phyloP scores from a whole-genome alignment of 1,284 basidiomycete species.

The Cutaneotrichosporon curvatum region DNA sequence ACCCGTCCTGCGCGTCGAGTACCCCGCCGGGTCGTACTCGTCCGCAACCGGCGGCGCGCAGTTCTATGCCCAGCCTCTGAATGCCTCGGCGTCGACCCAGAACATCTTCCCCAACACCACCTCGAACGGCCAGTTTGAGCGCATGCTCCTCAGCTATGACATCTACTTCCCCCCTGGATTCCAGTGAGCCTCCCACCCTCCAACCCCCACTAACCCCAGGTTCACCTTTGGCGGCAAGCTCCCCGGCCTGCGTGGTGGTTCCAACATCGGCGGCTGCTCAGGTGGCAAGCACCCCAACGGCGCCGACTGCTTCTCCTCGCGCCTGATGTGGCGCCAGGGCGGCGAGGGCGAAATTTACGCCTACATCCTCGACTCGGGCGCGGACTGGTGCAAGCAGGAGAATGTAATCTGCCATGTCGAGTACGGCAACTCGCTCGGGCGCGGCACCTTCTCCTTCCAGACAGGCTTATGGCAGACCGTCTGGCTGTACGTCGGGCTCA shows the following conservation, averaged over 20 bases:
- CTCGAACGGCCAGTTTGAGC: slow-evolving; percentile 34
- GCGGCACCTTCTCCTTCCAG: slow-evolving; percentile 38
- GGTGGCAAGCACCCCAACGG: slow-evolving; percentile 44
- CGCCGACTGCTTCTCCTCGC: slow-evolving; percentile 41
- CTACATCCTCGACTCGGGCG: slow-evolving; percentile 38
- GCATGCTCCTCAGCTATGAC: slow-evolving; percentile 38
- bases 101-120: slow-evolving; percentile 14
- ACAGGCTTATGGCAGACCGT: slow-evolving; percentile 42
- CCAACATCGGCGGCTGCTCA: slow-evolving; percentile 37
- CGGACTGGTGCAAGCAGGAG: slow-evolving; percentile 28
- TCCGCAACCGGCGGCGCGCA: slow-evolving; percentile 44
- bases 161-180: slow-evolving; percentile 35
- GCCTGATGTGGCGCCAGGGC: slow-evolving; percentile 45
- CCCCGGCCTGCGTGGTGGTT: slow-evolving; percentile 44
- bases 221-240: slow-evolving; percentile 45
- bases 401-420: slow-evolving; percentile 43
- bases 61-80: slow-evolving; percentile 39
- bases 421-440: slow-evolving; percentile 45
- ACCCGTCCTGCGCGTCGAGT: slow-evolving; percentile 39
- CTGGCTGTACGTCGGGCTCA: slow-evolving; percentile 43
- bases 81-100: slow-evolving; percentile 10
- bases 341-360: slow-evolving; percentile 46
- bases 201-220: background rate
- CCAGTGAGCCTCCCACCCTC: slow-evolving; percentile 18
- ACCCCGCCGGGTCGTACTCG: slow-evolving; percentile 42